Evolutionary conservation across 805 yeast species (phyloP).

Genomic region (Yueomyces sinensis): DNA sequence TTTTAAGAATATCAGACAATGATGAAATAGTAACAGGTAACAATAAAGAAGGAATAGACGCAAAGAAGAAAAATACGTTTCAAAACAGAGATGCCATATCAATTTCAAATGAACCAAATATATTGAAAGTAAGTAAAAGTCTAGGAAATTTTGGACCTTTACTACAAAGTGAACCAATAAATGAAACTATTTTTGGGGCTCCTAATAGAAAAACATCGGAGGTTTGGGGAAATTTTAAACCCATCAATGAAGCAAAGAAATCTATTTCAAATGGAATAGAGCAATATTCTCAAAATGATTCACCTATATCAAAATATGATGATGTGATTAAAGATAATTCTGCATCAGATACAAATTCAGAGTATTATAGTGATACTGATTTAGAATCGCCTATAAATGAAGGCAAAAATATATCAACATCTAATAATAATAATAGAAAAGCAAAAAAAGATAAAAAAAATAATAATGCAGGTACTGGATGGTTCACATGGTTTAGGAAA

Average conservation of each 20-base stretch:
- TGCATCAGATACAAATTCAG: slow-evolving; percentile 17
- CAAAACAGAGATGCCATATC: too few relatives aligned
- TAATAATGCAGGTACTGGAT: slow-evolving; percentile 12
- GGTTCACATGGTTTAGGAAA: slow-evolving; percentile 55
- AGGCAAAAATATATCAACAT: too few relatives aligned
- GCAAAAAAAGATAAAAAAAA: not conserved
- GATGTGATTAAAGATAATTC: slow-evolving; percentile 32
- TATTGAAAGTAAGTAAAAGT: too few relatives aligned
- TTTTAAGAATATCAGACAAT: too few relatives aligned
- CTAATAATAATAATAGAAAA: too few relatives aligned
- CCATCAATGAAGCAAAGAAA: slow-evolving; percentile 13
- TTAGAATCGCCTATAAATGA: too few relatives aligned
- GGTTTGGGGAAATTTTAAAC: slow-evolving; percentile 14
- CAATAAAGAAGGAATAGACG: too few relatives aligned
- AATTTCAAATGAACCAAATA: too few relatives aligned
- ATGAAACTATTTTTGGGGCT: slow-evolving; percentile 11
- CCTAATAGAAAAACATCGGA: slow-evolving; percentile 10
- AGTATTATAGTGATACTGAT: too few relatives aligned
- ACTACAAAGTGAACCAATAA: slow-evolving; percentile 7
- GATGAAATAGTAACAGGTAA: too few relatives aligned
- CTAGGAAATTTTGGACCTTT: slow-evolving; percentile 13
- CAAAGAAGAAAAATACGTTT: too few relatives aligned
- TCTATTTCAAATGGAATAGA: not conserved
- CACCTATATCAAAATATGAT: slow-evolving; percentile 21
- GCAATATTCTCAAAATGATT: not conserved